phyloP scores from a whole-genome alignment of 169 alveolate species.

The Eimeria zaria region DNA sequence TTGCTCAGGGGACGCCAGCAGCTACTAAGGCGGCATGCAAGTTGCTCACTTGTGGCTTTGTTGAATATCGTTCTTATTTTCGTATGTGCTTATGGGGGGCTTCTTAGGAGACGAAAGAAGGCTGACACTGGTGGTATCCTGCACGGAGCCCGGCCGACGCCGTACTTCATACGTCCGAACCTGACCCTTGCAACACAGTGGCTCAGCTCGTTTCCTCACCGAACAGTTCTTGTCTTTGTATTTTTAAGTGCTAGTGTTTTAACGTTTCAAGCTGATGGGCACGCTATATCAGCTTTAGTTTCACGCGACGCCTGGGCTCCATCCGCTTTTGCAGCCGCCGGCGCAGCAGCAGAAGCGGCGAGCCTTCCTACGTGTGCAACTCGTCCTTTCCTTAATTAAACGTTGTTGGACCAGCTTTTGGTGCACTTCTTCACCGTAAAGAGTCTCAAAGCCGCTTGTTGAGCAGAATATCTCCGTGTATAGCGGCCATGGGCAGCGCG shows the following conservation, averaged over 20 bases:
- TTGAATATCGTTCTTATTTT: not conserved
- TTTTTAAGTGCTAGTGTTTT: conserved; percentile 42
- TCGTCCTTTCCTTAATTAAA: not conserved
- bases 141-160: conserved; percentile 70
- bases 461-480: not conserved
- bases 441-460: not conserved
- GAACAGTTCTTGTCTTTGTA: conserved; percentile 22
- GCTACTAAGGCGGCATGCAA: not conserved
- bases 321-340: conserved; percentile 25
- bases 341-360: not conserved
- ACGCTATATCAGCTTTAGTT: not conserved
- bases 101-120: conserved; percentile 36
- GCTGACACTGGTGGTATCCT: conserved; percentile 45
- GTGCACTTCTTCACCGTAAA: not conserved
- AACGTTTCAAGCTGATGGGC: conserved; percentile 35
- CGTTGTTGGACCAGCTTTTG: not conserved
- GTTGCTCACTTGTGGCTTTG: not conserved
- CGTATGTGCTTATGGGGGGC: not conserved
- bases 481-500: conserved; percentile 56
- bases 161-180: conserved; percentile 42
- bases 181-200: conserved; percentile 50
- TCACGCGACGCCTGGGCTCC: conserved; percentile 18
- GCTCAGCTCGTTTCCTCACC: not conserved
- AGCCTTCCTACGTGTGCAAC: not conserved
- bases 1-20: conserved; percentile 13